Base-by-base conservation (phyloP, 768 basidiomycete genomes). In the Hortiboletus campestris region DNA sequence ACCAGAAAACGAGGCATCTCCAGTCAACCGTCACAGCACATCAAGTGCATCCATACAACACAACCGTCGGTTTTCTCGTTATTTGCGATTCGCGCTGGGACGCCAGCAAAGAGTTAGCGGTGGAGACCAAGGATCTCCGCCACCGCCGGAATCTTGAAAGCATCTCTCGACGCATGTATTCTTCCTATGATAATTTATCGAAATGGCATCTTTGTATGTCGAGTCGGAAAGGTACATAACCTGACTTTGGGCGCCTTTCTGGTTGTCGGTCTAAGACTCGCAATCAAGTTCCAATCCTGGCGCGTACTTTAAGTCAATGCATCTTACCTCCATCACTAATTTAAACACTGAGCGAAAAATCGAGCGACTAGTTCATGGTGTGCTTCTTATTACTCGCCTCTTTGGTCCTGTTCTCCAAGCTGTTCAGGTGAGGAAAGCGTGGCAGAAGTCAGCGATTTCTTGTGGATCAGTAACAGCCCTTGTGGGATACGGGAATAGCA, bases 61-160 rank as follows among this genome's bases (percentile, higher is more conserved):
- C 19, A 77, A 76, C 49, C 76, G 83, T 52, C 75, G 83, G 34
- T 83, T 85, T 61, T 84, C 84, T 40, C 76, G 81, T 39, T 84
- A 84, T 63, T 66, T 85, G 48, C 78, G 80, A 20, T 81, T 80
- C 63, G 81, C 80, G 16, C 75, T 73, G 53, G 74, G 74, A 34
- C 77, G 77, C 22, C 82, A 81, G 61, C 80, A 76, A 22, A 69
- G 72, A 57, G 69, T 70, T 38, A 69, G 71, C 45, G 65, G 63
- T 47, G 64, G 61, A 19, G 69, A 74, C 66, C 41, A 69, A 68
- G 43, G 69, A 73, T 58, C 56, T 16, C 32, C 31, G 5, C 44
- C 49, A 9, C 28, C 35, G 1, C 43, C 31, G 11, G 68, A 50
- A 39, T 36, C 41, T 39, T 65, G 56, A 67, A 11, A 6, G 20